Conservation (phyloP, 495 filamentous ascomycete genomes). For the Symbiotaphrina buchneri region DNA sequence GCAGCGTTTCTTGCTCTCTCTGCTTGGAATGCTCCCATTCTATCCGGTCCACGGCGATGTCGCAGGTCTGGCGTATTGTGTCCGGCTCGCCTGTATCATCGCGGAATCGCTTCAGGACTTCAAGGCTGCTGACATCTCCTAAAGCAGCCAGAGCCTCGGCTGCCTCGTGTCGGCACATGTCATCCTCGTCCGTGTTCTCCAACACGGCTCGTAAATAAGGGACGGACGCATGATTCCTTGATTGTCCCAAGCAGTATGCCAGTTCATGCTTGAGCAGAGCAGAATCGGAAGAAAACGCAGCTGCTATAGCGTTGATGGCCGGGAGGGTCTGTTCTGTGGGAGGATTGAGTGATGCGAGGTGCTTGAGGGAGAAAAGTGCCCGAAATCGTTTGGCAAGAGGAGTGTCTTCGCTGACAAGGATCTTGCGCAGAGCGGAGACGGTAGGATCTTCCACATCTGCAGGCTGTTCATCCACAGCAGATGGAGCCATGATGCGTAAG, state of each 20-base stretch:
- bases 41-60: constrained; percentile 85
- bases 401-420: constrained; percentile 2
- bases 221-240: constrained; percentile 48
- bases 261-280: constrained; percentile 85
- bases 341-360: constrained; percentile 52
- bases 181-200: constrained; percentile 54
- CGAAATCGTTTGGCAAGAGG: constrained; percentile 50
- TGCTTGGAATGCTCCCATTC: constrained; percentile 71
- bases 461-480: no score
- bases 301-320: constrained; percentile 83
- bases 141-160: constrained; percentile 88
- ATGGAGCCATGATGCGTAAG: no score
- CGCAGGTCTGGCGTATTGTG: constrained; percentile 86
- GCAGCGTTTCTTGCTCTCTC: constrained; percentile 47
- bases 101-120: constrained; percentile 43
- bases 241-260: constrained; percentile 92
- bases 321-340: constrained; percentile 35
- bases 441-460: background rate
- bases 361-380: constrained; percentile 92
- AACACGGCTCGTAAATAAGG: constrained; percentile 57
- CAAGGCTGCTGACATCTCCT: constrained; percentile 46
- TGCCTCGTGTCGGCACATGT: constrained; percentile 93
- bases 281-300: constrained; percentile 64
- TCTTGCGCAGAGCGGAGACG: background rate
- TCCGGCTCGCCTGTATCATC: constrained; percentile 48